Evolutionary conservation across 495 filamentous ascomycete species (phyloP).

Genomic region (Daldinia caldariorum): DNA sequence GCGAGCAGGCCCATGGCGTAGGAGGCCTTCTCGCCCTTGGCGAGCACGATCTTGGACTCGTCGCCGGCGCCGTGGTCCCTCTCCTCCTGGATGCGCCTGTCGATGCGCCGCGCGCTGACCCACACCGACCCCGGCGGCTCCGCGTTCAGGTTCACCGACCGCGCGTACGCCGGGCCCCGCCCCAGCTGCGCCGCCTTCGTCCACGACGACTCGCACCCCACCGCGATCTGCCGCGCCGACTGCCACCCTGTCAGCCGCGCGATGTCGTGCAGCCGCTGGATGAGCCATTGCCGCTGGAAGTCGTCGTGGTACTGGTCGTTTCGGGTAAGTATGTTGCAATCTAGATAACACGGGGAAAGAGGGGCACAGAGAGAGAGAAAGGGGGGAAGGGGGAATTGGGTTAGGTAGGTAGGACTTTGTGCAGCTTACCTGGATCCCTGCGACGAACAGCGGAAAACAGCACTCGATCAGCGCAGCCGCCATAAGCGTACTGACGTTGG

Average conservation of each 20-base stretch:
- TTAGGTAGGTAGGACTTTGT: neutral
- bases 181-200: conserved; percentile 73
- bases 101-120: conserved; percentile 54
- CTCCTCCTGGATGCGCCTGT: conserved; percentile 54
- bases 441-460: conserved; percentile 83
- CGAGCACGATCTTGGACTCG: conserved; percentile 53
- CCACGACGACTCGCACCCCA: conserved; percentile 88
- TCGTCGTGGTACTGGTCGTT: conserved; percentile 72
- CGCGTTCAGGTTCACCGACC: conserved; percentile 53
- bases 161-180: conserved; percentile 76
- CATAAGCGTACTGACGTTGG: conserved; percentile 78
- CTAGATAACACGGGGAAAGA: neutral
- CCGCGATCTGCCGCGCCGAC: conserved; percentile 77
- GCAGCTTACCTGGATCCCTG: conserved; percentile 71
- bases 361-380: too few species aligned
- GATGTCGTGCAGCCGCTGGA: conserved; percentile 76
- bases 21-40: conserved; percentile 59
- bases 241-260: conserved; percentile 88
- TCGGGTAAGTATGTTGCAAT: neutral
- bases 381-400: neutral
- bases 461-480: conserved; percentile 84
- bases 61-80: conserved; percentile 48
- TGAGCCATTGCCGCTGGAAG: conserved; percentile 77
- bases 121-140: conserved; percentile 50
- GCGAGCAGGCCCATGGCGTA: conserved; percentile 64